Evolutionary conservation across 352 stramenopile species (phyloP).

Genomic region (Pythium coloratum): DNA sequence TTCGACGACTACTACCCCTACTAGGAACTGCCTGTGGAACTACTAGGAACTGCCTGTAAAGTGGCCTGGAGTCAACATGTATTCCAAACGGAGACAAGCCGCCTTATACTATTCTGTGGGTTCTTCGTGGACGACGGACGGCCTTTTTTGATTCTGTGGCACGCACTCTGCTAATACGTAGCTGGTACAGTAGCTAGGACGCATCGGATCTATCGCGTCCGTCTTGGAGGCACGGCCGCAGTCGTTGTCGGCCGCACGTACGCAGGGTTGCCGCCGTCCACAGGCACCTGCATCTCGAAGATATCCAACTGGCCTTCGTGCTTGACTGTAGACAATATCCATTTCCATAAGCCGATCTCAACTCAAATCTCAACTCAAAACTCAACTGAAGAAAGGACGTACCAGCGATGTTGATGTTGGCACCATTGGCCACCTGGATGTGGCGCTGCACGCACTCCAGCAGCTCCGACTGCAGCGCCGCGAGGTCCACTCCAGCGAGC

Average conservation of each 20-base stretch:
- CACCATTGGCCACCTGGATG: slow-evolving; percentile 83
- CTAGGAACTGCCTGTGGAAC: slow-evolving; percentile 30
- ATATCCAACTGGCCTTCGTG: slow-evolving; percentile 87
- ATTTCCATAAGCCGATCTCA: too few species aligned
- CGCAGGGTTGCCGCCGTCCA: slow-evolving; percentile 52
- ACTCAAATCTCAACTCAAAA: not conserved
- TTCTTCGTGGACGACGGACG: not conserved
- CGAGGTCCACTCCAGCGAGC: slow-evolving; percentile 80
- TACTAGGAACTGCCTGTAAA: slow-evolving; percentile 15
- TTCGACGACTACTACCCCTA: slow-evolving; percentile 90
- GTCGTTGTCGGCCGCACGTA: slow-evolving; percentile 23
- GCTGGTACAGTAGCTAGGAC: slow-evolving; percentile 2
- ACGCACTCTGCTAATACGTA: not conserved
- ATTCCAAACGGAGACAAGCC: not conserved
- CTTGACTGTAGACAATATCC: slow-evolving; percentile 52
- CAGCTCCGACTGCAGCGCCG: slow-evolving; percentile 77
- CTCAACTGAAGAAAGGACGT: slow-evolving; percentile 4
- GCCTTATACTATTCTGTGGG: not conserved
- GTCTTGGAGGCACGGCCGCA: slow-evolving; percentile 15
- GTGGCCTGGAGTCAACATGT: not conserved
- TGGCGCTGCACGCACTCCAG: slow-evolving; percentile 87
- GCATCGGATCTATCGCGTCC: slow-evolving; percentile 24
- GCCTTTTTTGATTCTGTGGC: not conserved
- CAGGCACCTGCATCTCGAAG: slow-evolving; percentile 90
- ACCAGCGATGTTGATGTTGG: slow-evolving; percentile 90